Conservation (phyloP, 768 basidiomycete genomes). For the Kwoniella newhampshirensis region DNA sequence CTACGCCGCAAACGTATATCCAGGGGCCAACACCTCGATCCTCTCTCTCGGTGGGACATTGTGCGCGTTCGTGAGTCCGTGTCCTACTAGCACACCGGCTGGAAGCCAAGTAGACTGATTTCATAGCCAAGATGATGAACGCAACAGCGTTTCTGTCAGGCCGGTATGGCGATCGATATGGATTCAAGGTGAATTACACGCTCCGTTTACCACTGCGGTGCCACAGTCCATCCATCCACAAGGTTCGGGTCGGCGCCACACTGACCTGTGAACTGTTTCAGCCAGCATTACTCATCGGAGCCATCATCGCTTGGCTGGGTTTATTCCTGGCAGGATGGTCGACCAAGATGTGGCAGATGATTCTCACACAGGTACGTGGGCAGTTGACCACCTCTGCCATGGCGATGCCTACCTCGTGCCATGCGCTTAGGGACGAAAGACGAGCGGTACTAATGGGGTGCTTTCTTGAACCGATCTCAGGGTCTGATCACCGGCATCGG, state of each 20-base stretch:
- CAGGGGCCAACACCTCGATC: conserved; percentile 12
- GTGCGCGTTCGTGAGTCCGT: conserved; percentile 15
- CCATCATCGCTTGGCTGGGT: conserved; percentile 21
- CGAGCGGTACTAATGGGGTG: background rate
- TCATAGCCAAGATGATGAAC: conserved; percentile 14
- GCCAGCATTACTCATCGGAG: conserved; percentile 26
- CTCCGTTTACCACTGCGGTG: background rate
- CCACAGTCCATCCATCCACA: no score
- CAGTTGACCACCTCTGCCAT: no score
- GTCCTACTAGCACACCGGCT: background rate
- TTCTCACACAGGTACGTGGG: conserved; percentile 29
- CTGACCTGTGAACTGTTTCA: conserved; percentile 4
- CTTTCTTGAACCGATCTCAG: conserved; percentile 2
- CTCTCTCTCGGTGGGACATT: conserved; percentile 15
- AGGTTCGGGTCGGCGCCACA: no score
- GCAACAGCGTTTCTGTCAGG: conserved; percentile 28
- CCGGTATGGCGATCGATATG: conserved; percentile 35
- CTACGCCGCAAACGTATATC: conserved; percentile 21
- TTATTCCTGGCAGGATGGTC: conserved; percentile 26
- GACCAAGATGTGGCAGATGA: conserved; percentile 30
- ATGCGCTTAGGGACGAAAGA: background rate
- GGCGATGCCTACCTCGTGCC: no score
- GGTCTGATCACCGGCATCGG: conserved; percentile 34
- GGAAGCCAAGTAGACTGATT: background rate
- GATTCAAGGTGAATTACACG: conserved; percentile 27